These are phyloP conservation scores for Rhizopogon vesiculosus DNA, from an alignment of 768 basidiomycete species.

Conservation along the genomic window DNA sequence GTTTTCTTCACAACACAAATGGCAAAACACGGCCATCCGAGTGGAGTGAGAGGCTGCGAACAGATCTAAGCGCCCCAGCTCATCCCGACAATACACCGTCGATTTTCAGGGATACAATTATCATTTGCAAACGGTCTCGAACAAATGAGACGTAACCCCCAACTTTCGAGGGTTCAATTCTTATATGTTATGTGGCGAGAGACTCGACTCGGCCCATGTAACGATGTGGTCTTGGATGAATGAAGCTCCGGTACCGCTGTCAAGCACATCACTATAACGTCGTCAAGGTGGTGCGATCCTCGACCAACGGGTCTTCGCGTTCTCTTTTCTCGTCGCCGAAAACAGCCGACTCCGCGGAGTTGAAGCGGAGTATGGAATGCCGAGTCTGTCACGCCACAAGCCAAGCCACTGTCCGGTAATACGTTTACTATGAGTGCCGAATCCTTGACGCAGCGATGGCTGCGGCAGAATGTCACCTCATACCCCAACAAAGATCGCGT, in stretches of 20 bases:
- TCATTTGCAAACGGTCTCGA: not conserved
- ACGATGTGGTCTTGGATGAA: not conserved
- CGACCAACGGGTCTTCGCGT: too few relatives aligned
- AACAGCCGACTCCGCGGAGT: not conserved
- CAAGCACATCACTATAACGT: not conserved
- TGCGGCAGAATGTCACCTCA: constrained; percentile 54
- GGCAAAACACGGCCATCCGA: constrained; percentile 45
- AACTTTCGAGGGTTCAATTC: constrained; percentile 3
- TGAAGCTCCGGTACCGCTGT: not conserved
- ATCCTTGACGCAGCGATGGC: constrained; percentile 50
- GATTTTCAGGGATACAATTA: not conserved
- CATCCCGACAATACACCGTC: too few relatives aligned
- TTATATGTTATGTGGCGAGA: too few relatives aligned
- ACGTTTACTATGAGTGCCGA: constrained; percentile 23
- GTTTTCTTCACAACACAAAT: constrained; percentile 31
- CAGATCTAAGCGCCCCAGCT: constrained; percentile 18
- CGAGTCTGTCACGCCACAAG: not conserved
- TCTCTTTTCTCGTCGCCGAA: too few relatives aligned
- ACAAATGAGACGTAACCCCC: not conserved
- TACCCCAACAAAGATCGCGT: constrained; percentile 57
- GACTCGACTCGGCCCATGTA: not conserved
- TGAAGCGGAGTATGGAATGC: not conserved
- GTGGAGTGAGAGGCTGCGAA: constrained; percentile 36
- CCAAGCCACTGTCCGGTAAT: not conserved
- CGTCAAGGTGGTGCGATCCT: too few relatives aligned